A percentile compares a stretch with the other conserved stretches of the same genome.
These are phyloP conservation scores for Aspergillus brasiliensis DNA, from an alignment of 2,329 filamentous ascomycete species.

Conservation along the genomic window DNA sequence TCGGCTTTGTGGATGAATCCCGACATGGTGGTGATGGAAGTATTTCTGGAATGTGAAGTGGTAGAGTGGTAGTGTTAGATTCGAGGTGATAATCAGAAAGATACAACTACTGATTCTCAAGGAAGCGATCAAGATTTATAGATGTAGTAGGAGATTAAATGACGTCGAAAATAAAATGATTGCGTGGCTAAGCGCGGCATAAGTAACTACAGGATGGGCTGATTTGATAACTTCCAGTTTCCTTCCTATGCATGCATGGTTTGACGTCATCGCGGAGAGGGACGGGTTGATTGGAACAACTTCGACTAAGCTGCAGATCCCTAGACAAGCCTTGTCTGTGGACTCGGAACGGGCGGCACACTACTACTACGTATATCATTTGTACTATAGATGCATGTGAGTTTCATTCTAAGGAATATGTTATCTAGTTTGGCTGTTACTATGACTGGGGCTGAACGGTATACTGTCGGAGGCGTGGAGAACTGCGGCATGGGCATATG, in stretches of 20 bases:
- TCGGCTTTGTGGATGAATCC: constrained; percentile 2
- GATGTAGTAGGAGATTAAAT: background rate
- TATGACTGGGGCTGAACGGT: no score
- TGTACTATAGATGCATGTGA: no score
- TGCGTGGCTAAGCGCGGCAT: background rate
- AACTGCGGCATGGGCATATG: no score
- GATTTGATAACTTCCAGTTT: background rate
- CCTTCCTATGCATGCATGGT: background rate
- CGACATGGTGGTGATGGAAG: background rate
- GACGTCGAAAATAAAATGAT: constrained; percentile 1
- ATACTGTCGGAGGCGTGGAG: no score
- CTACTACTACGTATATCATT: no score
- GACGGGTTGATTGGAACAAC: background rate
- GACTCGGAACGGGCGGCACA: no score
- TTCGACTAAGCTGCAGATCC: no score
- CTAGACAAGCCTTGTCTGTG: no score
- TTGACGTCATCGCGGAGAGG: constrained; percentile 5
- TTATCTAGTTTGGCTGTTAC: no score
- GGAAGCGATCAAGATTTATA: background rate
- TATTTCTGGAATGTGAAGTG: background rate
- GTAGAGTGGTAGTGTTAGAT: background rate
- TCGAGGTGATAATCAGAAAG: background rate
- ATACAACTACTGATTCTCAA: rapidly evolving
- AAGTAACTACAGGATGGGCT: no score
- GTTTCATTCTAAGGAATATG: no score